A percentile compares a stretch with the other conserved stretches of the same genome.
Conservation (phyloP, 1,139 yeast species). For the Candida sojae region DNA sequence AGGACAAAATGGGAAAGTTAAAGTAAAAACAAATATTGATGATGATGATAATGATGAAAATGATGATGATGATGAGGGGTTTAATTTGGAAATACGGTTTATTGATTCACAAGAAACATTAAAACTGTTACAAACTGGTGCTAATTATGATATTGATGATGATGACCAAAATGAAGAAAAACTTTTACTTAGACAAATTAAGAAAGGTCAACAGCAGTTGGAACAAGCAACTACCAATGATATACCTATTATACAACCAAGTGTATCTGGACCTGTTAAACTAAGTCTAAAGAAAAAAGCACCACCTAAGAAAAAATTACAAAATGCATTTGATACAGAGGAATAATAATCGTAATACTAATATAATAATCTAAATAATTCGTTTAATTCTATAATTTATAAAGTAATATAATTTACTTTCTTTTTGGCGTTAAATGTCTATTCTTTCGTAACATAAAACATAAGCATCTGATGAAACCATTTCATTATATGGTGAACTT, state of each 20-base stretch:
- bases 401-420: neutral
- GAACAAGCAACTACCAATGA: conserved; percentile 1
- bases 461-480: conserved; percentile 64
- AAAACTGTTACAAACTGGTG: neutral
- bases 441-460: conserved; percentile 63
- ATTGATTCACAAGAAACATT: conserved; percentile 23
- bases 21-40: conserved; percentile 43
- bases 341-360: neutral
- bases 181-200: conserved; percentile 8
- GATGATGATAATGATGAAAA: conserved; percentile 50
- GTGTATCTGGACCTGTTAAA: conserved; percentile 9
- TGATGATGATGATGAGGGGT: conserved; percentile 47
- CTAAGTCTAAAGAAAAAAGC: conserved; percentile 8
- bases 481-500: conserved; percentile 32
- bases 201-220: conserved; percentile 7
- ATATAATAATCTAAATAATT: neutral
- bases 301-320: neutral
- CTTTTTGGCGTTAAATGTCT: neutral
- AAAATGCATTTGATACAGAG: neutral
- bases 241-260: neutral
- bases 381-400: too few relatives aligned
- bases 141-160: neutral
- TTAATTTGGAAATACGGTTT: conserved; percentile 35
- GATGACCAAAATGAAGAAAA: conserved; percentile 4
- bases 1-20: conserved; percentile 59